Percentiles rank a stretch among this genome's conserved stretches.
Evolutionary conservation across 768 basidiomycete genomes (phyloP).

Genomic region (Russula sp.): DNA sequence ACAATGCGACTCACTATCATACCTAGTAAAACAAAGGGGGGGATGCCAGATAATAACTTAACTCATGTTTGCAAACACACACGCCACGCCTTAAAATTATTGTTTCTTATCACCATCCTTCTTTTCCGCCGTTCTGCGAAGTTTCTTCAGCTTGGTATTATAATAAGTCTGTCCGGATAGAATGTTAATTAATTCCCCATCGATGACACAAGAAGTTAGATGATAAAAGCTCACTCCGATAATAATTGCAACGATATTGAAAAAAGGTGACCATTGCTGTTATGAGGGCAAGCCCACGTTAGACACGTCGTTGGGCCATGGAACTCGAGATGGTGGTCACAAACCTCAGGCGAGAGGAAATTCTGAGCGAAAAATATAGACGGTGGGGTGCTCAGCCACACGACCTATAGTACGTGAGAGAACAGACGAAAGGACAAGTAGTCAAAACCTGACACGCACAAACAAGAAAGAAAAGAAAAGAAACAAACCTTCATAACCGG

Average conservation of each 20-base stretch:
- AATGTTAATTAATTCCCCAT: not conserved
- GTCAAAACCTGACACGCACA: not conserved
- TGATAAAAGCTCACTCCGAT: constrained; percentile 56
- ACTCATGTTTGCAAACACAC: not conserved
- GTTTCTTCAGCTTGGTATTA: constrained; percentile 70
- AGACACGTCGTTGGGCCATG: not conserved
- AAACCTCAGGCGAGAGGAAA: constrained; percentile 72
- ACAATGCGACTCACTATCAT: not conserved
- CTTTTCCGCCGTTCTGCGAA: constrained; percentile 46
- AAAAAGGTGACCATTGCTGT: constrained; percentile 86
- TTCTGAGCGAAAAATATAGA: constrained; percentile 74
- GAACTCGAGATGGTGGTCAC: constrained; percentile 27
- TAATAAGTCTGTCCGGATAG: constrained; percentile 55
- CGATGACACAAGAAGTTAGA: constrained; percentile 7
- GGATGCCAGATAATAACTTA: not conserved
- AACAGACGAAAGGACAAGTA: not conserved
- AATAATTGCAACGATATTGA: constrained; percentile 72
- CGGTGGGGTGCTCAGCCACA: constrained; percentile 76
- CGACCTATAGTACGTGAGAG: constrained; percentile 53
- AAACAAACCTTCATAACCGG: constrained; percentile 64
- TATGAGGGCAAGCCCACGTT: not conserved
- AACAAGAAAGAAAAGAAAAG: not conserved
- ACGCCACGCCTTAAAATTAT: not conserved
- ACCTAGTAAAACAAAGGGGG: not conserved
- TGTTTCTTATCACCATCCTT: constrained; percentile 39